A percentile compares a stretch with the other conserved stretches of the same genome.
phyloP scores from a whole-genome alignment of 106 monocot genomes.

The Allium cepa region DNA sequence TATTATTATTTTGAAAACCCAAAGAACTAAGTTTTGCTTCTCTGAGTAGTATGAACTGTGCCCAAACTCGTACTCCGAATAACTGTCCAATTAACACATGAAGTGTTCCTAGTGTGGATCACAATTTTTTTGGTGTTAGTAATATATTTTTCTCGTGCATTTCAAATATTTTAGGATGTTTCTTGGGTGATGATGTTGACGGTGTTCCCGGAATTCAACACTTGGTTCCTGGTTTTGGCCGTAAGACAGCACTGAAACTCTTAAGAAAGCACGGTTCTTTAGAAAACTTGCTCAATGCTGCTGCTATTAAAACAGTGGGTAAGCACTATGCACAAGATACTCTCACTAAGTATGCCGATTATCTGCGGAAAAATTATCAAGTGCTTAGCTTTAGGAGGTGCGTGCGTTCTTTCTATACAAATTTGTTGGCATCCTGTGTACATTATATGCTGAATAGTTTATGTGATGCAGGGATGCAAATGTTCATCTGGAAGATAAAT shows the following conservation, averaged over 20 bases:
- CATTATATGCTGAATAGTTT: too few species aligned
- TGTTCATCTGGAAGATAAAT: constrained; percentile 57
- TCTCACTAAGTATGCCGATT: constrained; percentile 82
- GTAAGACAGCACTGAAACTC: constrained; percentile 86
- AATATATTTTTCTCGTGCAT: background rate
- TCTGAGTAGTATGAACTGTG: too few species aligned
- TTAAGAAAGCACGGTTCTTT: constrained; percentile 85
- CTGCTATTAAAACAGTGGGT: constrained; percentile 73
- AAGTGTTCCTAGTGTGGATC: too few species aligned
- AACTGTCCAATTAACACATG: too few species aligned
- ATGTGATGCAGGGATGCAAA: constrained; percentile 52
- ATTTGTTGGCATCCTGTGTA: too few species aligned
- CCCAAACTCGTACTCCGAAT: too few species aligned
- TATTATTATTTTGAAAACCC: too few species aligned
- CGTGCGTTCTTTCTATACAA: background rate
- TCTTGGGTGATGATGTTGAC: constrained; percentile 90
- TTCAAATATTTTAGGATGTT: constrained; percentile 46
- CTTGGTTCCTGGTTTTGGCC: constrained; percentile 76
- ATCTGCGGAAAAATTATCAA: constrained; percentile 69
- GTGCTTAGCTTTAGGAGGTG: constrained; percentile 91
- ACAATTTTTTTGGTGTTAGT: background rate
- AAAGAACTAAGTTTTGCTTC: too few species aligned
- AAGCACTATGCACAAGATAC: constrained; percentile 91
- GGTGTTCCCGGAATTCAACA: constrained; percentile 97
- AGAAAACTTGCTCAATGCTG: constrained; percentile 68